A percentile compares a stretch with the other conserved stretches of the same genome.
Conservation (phyloP, 2,329 filamentous ascomycete species). For the Paracamarosporium sp. region DNA sequence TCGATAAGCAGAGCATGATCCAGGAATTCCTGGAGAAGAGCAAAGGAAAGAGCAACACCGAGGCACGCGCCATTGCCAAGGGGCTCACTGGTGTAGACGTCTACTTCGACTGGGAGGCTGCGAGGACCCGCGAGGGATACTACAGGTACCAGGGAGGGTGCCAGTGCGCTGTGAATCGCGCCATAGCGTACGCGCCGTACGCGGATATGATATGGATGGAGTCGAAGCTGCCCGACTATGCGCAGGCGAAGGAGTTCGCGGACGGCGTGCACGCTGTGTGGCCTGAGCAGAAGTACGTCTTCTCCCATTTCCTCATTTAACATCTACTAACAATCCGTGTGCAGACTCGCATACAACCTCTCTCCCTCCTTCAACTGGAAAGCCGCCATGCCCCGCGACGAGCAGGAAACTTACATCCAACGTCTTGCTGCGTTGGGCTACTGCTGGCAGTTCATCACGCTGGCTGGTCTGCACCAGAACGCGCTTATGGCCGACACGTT, state of each 20-base stretch:
- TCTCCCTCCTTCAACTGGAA: constrained; percentile 99
- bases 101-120: constrained; percentile 94
- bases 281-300: constrained; percentile 89
- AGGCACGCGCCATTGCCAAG: constrained; percentile 81
- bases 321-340: constrained; percentile 8
- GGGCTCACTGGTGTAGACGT: constrained; percentile 79
- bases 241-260: constrained; percentile 91
- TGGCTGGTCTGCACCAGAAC: constrained; percentile 94
- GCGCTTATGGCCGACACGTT: constrained; percentile 92
- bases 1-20: constrained; percentile 73
- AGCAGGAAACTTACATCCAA: constrained; percentile 97
- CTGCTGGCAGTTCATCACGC: constrained; percentile 99
- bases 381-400: constrained; percentile 85
- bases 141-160: constrained; percentile 93
- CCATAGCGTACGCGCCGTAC: constrained; percentile 90
- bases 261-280: constrained; percentile 91
- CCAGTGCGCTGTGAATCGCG: constrained; percentile 88
- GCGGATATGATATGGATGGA: constrained; percentile 99
- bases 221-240: constrained; percentile 91
- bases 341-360: constrained; percentile 93
- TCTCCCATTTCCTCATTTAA: background rate
- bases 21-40: constrained; percentile 69
- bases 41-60: constrained; percentile 84
- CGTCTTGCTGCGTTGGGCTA: constrained; percentile 88
- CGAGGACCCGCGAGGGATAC: constrained; percentile 91